Evolutionary conservation across 495 filamentous ascomycete genomes (phyloP).

Genomic region (Arthonia radiata): DNA sequence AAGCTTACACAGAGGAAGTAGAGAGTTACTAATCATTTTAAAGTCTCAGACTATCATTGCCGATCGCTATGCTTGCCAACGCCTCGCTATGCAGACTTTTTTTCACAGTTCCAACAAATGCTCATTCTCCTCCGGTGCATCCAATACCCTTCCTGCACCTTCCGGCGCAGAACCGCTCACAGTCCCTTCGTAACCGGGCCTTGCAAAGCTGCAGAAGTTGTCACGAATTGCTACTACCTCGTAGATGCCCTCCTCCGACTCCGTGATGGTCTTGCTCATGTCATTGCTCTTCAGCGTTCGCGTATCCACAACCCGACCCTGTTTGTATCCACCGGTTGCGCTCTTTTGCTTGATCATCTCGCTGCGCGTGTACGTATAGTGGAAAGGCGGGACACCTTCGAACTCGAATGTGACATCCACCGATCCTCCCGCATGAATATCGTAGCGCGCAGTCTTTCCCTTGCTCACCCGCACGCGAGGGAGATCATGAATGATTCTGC

Average conservation of each 20-base stretch:
- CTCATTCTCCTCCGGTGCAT: too few species aligned
- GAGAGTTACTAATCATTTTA: too few species aligned
- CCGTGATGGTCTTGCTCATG: constrained; percentile 51
- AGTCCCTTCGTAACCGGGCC: too few species aligned
- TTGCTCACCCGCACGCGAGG: constrained; percentile 73
- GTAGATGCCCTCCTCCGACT: constrained; percentile 82
- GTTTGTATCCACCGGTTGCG: constrained; percentile 11
- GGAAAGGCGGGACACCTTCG: constrained; percentile 83
- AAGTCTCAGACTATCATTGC: too few species aligned
- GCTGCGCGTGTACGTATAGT: constrained; percentile 87
- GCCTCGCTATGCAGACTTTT: too few species aligned
- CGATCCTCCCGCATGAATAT: constrained; percentile 89
- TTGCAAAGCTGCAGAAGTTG: constrained; percentile 64
- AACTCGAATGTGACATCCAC: constrained; percentile 85
- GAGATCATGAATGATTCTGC: constrained; percentile 68
- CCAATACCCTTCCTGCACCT: too few species aligned
- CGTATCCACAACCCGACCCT: constrained; percentile 74
- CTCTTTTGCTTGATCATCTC: constrained; percentile 29
- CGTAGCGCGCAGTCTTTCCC: constrained; percentile 49
- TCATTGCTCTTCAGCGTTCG: constrained; percentile 64
- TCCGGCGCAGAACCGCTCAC: too few species aligned
- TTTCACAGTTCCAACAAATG: too few species aligned
- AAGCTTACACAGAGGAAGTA: too few species aligned
- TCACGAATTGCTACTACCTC: constrained; percentile 93
- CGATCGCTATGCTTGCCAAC: too few species aligned